These are phyloP conservation scores for Ophiognomonia clavigignenti-juglandacearum DNA, from an alignment of 2,329 filamentous ascomycete genomes.

Conservation along the genomic window DNA sequence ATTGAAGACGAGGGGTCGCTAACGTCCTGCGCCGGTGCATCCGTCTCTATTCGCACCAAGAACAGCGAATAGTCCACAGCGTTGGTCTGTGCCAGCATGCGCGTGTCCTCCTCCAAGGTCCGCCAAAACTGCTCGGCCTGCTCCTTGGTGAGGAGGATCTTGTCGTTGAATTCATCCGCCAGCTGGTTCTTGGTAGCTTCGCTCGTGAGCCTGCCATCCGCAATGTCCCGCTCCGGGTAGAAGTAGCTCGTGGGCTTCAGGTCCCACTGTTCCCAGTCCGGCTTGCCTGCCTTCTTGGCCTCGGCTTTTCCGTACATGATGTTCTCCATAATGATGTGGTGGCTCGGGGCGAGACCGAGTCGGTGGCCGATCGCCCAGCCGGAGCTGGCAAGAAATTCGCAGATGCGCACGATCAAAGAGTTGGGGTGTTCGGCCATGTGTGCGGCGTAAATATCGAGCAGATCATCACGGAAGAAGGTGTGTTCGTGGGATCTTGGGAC, in stretches of 20 bases:
- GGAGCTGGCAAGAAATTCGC: slow-evolving; percentile 59
- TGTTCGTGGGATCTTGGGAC: slow-evolving; percentile 66
- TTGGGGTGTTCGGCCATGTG: slow-evolving; percentile 57
- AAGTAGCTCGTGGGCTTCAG: slow-evolving; percentile 72
- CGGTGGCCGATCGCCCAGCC: slow-evolving; percentile 54
- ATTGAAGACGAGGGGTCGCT: slow-evolving; percentile 19
- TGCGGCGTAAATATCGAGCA: slow-evolving; percentile 58
- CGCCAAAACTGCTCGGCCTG: slow-evolving; percentile 52
- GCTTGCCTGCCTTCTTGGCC: slow-evolving; percentile 26
- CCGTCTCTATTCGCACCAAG: slow-evolving; percentile 45
- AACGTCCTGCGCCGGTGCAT: slow-evolving; percentile 4
- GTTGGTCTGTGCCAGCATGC: slow-evolving; percentile 56
- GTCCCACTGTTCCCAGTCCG: slow-evolving; percentile 66
- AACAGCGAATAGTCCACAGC: slow-evolving; percentile 75
- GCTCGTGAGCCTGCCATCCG: slow-evolving; percentile 57
- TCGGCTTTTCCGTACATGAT: slow-evolving; percentile 56
- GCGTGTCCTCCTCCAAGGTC: slow-evolving; percentile 56
- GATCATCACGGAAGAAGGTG: slow-evolving; percentile 62
- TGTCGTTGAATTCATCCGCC: slow-evolving; percentile 63
- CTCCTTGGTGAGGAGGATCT: slow-evolving; percentile 50
- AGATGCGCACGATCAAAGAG: slow-evolving; percentile 66
- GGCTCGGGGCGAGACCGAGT: slow-evolving; percentile 57
- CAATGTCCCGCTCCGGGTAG: slow-evolving; percentile 68
- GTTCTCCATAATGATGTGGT: slow-evolving; percentile 78
- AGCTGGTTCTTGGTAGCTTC: slow-evolving; percentile 62